Conservation (phyloP, 495 filamentous ascomycete genomes). For the Filosporella fistucella region DNA sequence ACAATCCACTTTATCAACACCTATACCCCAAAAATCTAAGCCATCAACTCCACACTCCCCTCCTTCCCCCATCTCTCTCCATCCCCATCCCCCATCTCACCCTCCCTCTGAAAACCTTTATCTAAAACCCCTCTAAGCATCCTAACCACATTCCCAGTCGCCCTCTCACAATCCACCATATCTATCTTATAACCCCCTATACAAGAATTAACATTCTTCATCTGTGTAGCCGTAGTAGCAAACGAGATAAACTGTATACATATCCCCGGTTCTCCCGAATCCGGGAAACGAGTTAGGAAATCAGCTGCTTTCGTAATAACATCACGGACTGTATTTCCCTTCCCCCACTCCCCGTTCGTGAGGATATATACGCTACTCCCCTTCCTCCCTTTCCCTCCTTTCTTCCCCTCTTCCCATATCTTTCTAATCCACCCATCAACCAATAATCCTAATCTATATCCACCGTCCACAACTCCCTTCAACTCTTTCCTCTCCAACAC, state of each 20-base stretch:
- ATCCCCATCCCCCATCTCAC: too few relatives aligned
- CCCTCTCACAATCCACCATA: constrained; percentile 1
- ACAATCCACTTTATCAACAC: too few relatives aligned
- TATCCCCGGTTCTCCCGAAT: neutral
- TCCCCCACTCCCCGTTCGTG: constrained; percentile 15
- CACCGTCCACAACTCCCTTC: constrained; percentile 8
- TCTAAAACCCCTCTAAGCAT: constrained; percentile 1
- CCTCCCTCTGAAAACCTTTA: too few relatives aligned
- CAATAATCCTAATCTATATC: too few relatives aligned
- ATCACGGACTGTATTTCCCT: neutral
- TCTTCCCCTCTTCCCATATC: constrained; percentile 1
- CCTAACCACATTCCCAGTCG: constrained; percentile 2
- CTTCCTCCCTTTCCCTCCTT: too few relatives aligned
- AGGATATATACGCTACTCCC: constrained; percentile 18
- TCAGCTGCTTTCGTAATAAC: neutral
- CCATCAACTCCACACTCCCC: too few relatives aligned
- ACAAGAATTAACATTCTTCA: constrained; percentile 9
- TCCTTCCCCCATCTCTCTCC: too few relatives aligned
- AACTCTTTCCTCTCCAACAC: constrained; percentile 13
- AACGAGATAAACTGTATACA: constrained; percentile 17
- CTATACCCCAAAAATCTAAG: too few relatives aligned
- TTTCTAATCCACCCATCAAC: too few relatives aligned
- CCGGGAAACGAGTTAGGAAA: neutral
- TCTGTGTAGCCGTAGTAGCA: constrained; percentile 3
- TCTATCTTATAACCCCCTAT: too few relatives aligned